Percentiles rank a stretch among this genome's conserved stretches.
Evolutionary conservation across 768 basidiomycete species (phyloP).

Genomic region (Naganishia vaughanmartiniae): DNA sequence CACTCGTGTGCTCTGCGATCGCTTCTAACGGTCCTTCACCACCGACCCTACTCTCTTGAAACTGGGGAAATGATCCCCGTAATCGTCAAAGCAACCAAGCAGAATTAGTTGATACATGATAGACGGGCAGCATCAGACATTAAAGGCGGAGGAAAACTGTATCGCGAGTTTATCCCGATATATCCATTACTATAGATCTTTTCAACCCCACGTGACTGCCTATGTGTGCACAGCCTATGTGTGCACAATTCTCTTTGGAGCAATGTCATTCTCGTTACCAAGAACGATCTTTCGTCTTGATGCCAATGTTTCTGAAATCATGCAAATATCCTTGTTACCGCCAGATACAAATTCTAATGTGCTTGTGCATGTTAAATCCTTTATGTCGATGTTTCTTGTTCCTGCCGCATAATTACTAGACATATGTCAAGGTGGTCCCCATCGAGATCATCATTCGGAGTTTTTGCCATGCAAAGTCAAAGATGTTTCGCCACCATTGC

Average conservation of each 20-base stretch:
- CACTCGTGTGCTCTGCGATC: slow-evolving; percentile 47
- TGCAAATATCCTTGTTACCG: no score
- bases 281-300: not conserved
- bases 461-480: slow-evolving; percentile 16
- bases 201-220: not conserved
- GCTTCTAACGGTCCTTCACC: slow-evolving; percentile 43
- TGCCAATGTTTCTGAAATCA: not conserved
- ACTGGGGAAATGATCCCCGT: slow-evolving; percentile 52
- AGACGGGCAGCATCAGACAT: not conserved
- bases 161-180: not conserved
- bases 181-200: not conserved
- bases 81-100: slow-evolving; percentile 45
- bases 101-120: slow-evolving; percentile 4
- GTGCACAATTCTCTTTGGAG: no score
- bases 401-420: not conserved
- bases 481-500: slow-evolving; percentile 4
- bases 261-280: no score
- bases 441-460: slow-evolving; percentile 8
- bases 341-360: not conserved
- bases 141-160: not conserved
- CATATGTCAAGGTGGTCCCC: slow-evolving; percentile 20
- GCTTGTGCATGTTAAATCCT: not conserved
- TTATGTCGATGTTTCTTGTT: not conserved
- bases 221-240: no score
- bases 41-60: slow-evolving; percentile 43